Evolutionary conservation across 202 grass and related monocot species (phyloP), one percentile per base, ranked within the genome.

Genomic region (Schoenoplectus triqueter): DNA sequence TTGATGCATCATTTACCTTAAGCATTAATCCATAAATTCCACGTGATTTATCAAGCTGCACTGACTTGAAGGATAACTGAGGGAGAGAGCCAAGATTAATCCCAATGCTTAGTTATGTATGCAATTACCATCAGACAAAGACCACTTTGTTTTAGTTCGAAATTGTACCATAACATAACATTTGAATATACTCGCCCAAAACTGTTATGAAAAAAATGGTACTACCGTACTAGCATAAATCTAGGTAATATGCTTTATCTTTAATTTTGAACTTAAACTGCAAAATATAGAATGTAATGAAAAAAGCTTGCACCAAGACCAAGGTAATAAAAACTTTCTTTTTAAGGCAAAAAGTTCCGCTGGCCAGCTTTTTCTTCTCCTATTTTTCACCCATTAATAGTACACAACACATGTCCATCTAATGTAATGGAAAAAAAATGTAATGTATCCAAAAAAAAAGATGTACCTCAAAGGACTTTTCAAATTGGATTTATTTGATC

Each of bases 1-100:
- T 71, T 52, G 41, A 73, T 14, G 17, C 49, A 84, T 54, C 89
- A 84, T 81, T 86, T 88, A 94, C 95, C 88, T 95, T 98, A 49
- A 86, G 83, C 40, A 98, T 52, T 80, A 89, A 61, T 62, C 91
- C 91, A 64, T 93, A 88, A 87, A 93, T 93, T 73, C 95, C 95
- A 47, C 59, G 85, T 40, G 84, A 39, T 40, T 95, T 85, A 69
- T 85, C 88, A 81, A 90, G 69, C 82, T 89, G 88, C 31, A 89
- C 69, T 45, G 84, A 87, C 78, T 87, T 31, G 82, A 98, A 92
- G 82, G 92, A 87, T 85, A 98, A 86, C 92, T 98, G 88, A 84
- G 45, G 31, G 22, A 87, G 84, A 70, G 87, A 66, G 41, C 19
- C 80, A 64, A 50, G 10, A 82, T 49, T 50, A 82, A 61, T 68